Evolutionary conservation across 169 alveolate species (phyloP).

Genomic region (Plasmodium chabaudi): DNA sequence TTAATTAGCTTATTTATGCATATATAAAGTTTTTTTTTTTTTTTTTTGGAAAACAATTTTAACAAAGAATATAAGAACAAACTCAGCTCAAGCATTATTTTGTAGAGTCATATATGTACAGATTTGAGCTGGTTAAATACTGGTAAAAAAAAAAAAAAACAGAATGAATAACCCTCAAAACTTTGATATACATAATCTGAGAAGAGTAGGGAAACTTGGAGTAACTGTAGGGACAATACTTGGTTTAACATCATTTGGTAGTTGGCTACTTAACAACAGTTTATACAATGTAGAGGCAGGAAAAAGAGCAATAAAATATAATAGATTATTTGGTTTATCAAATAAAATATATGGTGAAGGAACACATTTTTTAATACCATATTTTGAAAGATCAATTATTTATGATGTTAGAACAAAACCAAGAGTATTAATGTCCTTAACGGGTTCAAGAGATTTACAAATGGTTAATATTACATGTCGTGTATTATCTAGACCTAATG

Average conservation of each 20-base stretch:
- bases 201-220: slow-evolving; percentile 62
- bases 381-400: slow-evolving; percentile 95
- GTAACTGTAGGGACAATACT: slow-evolving; percentile 62
- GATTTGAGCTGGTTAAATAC: neutral
- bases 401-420: slow-evolving; percentile 96
- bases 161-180: slow-evolving; percentile 54
- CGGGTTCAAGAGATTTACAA: slow-evolving; percentile 94
- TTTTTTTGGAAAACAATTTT: too few relatives aligned
- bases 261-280: slow-evolving; percentile 77
- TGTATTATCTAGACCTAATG: slow-evolving; percentile 94
- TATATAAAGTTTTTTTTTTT: too few relatives aligned
- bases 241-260: slow-evolving; percentile 67
- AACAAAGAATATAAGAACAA: neutral
- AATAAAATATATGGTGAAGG: slow-evolving; percentile 94
- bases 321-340: slow-evolving; percentile 88
- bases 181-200: slow-evolving; percentile 51
- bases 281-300: slow-evolving; percentile 94
- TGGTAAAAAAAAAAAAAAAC: neutral
- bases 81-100: neutral
- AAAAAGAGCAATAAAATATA: slow-evolving; percentile 93
- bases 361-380: slow-evolving; percentile 96
- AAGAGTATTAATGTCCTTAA: slow-evolving; percentile 91
- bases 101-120: neutral
- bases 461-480: slow-evolving; percentile 89
- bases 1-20: too few relatives aligned